phyloP scores from a whole-genome alignment of 176 grass and related monocot genomes.

The Oryza meridionalis region DNA sequence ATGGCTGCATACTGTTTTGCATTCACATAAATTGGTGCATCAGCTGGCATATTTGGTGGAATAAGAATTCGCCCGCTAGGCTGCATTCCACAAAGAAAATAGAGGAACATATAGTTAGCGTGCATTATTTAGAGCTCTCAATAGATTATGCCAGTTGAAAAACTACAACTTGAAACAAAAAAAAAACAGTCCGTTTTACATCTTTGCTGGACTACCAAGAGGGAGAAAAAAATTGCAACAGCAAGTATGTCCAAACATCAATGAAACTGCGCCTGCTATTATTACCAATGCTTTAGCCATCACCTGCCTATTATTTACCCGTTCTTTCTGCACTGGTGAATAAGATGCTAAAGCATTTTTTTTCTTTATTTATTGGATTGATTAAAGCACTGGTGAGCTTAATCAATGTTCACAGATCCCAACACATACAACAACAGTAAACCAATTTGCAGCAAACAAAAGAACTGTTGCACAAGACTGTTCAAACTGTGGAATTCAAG shows the following conservation, averaged over 20 bases:
- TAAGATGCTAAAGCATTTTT: background rate
- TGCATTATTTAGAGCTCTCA: background rate
- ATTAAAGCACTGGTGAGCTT: background rate
- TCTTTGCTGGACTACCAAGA: background rate
- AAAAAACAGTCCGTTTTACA: background rate
- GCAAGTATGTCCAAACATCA: background rate
- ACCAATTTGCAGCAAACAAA: background rate
- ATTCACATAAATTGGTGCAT: conserved; percentile 90
- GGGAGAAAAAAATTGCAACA: background rate
- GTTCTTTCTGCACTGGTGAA: background rate
- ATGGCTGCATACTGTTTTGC: conserved; percentile 89
- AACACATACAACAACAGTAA: background rate
- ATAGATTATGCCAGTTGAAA: background rate
- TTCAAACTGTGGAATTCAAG: conserved; percentile 3
- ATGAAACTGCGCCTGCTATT: background rate
- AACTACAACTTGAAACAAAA: conserved; percentile 4
- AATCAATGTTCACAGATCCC: conserved; percentile 21
- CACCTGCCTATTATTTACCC: background rate
- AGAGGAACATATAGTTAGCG: conserved; percentile 22
- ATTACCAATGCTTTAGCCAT: background rate
- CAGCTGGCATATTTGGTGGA: conserved; percentile 68
- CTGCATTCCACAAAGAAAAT: conserved; percentile 54
- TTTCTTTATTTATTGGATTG: background rate
- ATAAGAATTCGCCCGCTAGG: conserved; percentile 64
- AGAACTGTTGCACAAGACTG: background rate